phyloP scores from a whole-genome alignment of 805 yeast species.

The Sungouiozyma ichnusensis region DNA sequence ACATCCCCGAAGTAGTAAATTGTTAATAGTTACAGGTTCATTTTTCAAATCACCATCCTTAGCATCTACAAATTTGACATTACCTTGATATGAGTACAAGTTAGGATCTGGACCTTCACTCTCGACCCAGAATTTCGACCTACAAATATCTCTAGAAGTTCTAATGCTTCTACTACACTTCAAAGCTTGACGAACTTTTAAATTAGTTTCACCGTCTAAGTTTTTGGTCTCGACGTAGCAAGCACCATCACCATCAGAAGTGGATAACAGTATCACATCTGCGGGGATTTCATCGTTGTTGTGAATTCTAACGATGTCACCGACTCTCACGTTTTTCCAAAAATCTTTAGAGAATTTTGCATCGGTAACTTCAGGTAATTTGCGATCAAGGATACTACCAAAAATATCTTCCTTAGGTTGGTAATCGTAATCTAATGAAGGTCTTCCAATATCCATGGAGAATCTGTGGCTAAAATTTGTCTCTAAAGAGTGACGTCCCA shows the following conservation, averaged over 20 bases:
- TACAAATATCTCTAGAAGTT: slow-evolving; percentile 39
- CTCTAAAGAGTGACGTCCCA: slow-evolving; percentile 33
- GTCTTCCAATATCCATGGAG: slow-evolving; percentile 30
- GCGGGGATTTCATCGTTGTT: slow-evolving; percentile 76
- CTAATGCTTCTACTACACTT: slow-evolving; percentile 45
- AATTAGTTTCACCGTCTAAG: slow-evolving; percentile 71
- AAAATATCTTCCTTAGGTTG: slow-evolving; percentile 53
- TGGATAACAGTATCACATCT: slow-evolving; percentile 51
- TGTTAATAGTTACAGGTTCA: slow-evolving; percentile 62
- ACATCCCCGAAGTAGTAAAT: slow-evolving; percentile 64
- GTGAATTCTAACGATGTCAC: slow-evolving; percentile 60
- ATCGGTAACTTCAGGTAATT: slow-evolving; percentile 35
- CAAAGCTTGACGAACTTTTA: slow-evolving; percentile 66
- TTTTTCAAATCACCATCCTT: slow-evolving; percentile 25
- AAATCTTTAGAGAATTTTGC: slow-evolving; percentile 27
- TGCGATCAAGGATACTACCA: slow-evolving; percentile 43
- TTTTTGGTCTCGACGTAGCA: slow-evolving; percentile 76
- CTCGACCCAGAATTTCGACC: slow-evolving; percentile 56
- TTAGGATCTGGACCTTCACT: slow-evolving; percentile 80
- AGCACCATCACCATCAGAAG: slow-evolving; percentile 58
- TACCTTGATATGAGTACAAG: slow-evolving; percentile 68
- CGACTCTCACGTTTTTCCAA: slow-evolving; percentile 67
- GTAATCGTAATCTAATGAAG: slow-evolving; percentile 28
- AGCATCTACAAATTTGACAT: slow-evolving; percentile 40
- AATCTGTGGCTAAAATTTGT: slow-evolving; percentile 23